phyloP scores from a whole-genome alignment of 768 basidiomycete species.

The Russula sp. region DNA sequence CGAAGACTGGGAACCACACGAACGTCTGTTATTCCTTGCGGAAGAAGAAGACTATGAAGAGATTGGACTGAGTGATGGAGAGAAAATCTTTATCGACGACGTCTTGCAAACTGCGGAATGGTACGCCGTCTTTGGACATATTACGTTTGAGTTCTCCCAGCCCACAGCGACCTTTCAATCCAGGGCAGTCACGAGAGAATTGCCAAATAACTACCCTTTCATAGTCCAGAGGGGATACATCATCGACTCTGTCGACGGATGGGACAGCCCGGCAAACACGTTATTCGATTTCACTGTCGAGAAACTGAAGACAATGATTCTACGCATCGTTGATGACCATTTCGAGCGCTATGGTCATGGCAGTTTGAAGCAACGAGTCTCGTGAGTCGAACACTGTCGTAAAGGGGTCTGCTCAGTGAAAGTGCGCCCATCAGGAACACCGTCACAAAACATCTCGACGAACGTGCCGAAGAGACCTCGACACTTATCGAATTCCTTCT shows the following conservation, averaged over 20 bases:
- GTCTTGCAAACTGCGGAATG: slow-evolving; percentile 39
- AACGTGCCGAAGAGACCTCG: background rate
- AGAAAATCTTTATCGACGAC: slow-evolving; percentile 43
- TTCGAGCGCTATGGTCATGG: slow-evolving; percentile 51
- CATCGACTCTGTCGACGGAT: slow-evolving; percentile 35
- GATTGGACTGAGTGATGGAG: background rate
- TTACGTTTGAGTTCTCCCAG: background rate
- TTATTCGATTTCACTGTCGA: slow-evolving; percentile 39
- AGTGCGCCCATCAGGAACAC: background rate
- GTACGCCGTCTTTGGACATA: slow-evolving; percentile 30
- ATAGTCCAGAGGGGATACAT: slow-evolving; percentile 50
- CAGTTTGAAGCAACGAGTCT: slow-evolving; percentile 40
- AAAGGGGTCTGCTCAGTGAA: background rate
- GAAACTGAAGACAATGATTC: slow-evolving; percentile 35
- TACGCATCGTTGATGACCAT: slow-evolving; percentile 37
- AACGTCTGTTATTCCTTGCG: slow-evolving; percentile 18
- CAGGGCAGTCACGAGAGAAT: slow-evolving; percentile 64
- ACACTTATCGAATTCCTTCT: background rate
- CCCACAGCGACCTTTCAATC: background rate
- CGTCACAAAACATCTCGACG: background rate
- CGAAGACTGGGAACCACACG: background rate
- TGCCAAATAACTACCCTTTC: slow-evolving; percentile 62
- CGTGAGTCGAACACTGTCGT: slow-evolving; percentile 29
- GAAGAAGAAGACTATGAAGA: slow-evolving; percentile 21
- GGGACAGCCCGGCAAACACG: slow-evolving; percentile 39